Percentiles rank a stretch among this genome's conserved stretches.
These are phyloP conservation scores for Aspergillus amoenus DNA, from an alignment of 2,329 filamentous ascomycete genomes.

Conservation along the genomic window DNA sequence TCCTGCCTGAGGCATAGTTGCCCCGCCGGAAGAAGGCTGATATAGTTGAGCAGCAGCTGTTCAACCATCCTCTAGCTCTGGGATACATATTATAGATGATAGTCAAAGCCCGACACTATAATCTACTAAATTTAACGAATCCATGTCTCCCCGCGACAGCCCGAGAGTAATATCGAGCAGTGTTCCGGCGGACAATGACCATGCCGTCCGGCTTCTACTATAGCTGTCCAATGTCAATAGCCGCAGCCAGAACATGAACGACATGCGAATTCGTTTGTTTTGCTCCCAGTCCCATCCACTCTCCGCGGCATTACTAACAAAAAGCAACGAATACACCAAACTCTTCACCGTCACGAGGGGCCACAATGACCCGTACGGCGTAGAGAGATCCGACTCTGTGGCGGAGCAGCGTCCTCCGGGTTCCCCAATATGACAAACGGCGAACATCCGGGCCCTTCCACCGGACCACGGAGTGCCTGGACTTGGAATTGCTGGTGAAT, in stretches of 20 bases:
- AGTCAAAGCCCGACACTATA: background rate
- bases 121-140: background rate
- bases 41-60: background rate
- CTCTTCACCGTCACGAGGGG: conserved; percentile 8
- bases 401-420: conserved; percentile 11
- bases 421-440: conserved; percentile 2
- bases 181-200: background rate
- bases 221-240: background rate
- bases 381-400: background rate
- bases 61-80: background rate
- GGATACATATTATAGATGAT: background rate
- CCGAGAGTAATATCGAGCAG: background rate
- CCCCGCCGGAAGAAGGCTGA: conserved; percentile 10
- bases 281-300: background rate
- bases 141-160: background rate
- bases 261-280: background rate
- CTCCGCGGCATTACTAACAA: background rate
- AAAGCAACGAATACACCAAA: background rate
- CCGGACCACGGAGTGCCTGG: background rate
- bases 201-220: background rate
- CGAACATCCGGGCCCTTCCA: conserved; percentile 1
- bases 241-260: background rate
- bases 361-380: background rate
- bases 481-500: background rate
- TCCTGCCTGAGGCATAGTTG: conserved; percentile 7